A percentile compares a stretch with the other conserved stretches of the same genome.
phyloP scores from a whole-genome alignment of 805 yeast genomes.

The Nakazawaea sp. region DNA sequence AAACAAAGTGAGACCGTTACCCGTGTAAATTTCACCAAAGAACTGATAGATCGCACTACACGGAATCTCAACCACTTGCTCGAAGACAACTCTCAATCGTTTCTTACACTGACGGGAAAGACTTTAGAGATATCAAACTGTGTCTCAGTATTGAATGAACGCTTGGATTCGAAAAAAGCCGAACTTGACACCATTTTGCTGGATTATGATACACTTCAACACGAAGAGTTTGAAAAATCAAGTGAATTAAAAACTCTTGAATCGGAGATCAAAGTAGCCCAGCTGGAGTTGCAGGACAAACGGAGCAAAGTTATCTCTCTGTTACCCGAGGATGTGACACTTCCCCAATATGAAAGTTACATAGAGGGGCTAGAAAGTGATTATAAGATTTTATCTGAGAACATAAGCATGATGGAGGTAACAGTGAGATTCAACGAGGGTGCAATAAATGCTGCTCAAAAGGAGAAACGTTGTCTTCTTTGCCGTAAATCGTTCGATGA shows the following conservation, averaged over 20 bases:
- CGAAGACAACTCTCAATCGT: conserved; percentile 16
- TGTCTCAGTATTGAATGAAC: neutral
- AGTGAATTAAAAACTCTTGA: neutral
- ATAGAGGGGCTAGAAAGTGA: conserved; percentile 55
- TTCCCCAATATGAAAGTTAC: conserved; percentile 43
- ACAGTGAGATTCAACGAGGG: conserved; percentile 62
- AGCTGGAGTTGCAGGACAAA: neutral
- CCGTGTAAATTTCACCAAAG: conserved; percentile 37
- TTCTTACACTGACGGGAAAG: neutral
- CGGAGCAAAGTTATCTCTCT: neutral
- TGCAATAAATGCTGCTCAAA: conserved; percentile 59
- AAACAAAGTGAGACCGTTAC: conserved; percentile 56
- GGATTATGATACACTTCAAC: neutral
- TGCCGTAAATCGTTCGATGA: conserved; percentile 64
- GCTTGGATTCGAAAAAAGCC: neutral
- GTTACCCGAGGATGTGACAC: conserved; percentile 31
- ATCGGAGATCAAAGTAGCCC: neutral
- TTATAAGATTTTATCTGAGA: conserved; percentile 53
- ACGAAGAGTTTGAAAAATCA: neutral
- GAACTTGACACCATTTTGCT: neutral
- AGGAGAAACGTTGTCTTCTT: conserved; percentile 55
- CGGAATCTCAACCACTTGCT: conserved; percentile 17
- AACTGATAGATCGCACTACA: conserved; percentile 20
- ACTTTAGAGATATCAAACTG: neutral
- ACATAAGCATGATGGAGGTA: conserved; percentile 61